These are phyloP conservation scores for Platanthera guangdongensis DNA, from an alignment of 106 monocot genomes.

Conservation along the genomic window DNA sequence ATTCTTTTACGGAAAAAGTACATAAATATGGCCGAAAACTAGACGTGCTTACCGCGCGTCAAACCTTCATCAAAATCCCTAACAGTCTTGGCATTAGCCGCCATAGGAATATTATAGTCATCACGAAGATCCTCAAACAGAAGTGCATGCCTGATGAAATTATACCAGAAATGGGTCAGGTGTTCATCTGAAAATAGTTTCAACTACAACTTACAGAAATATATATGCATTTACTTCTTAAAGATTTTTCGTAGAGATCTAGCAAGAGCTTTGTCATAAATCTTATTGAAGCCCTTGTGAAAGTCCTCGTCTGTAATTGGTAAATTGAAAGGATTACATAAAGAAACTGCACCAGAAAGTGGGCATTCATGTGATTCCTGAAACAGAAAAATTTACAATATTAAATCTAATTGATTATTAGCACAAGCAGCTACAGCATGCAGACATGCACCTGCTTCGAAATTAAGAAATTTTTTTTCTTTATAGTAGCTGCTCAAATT, in stretches of 20 bases:
- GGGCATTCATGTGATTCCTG: slow-evolving; percentile 72
- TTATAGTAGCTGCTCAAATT: neutral
- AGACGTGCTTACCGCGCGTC: slow-evolving; percentile 60
- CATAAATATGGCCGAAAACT: neutral
- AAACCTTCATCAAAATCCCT: slow-evolving; percentile 92
- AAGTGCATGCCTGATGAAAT: slow-evolving; percentile 58
- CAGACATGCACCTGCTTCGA: neutral
- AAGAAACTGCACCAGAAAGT: slow-evolving; percentile 89
- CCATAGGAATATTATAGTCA: slow-evolving; percentile 74
- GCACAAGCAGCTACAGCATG: neutral
- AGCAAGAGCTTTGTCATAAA: slow-evolving; percentile 86
- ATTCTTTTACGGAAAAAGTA: neutral
- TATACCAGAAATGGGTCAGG: neutral
- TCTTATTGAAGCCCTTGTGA: slow-evolving; percentile 80
- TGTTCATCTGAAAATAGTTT: neutral
- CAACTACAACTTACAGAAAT: neutral
- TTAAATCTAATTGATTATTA: neutral
- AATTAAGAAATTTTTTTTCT: neutral
- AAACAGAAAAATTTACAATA: slow-evolving; percentile 5
- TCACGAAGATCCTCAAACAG: slow-evolving; percentile 75
- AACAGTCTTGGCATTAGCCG: slow-evolving; percentile 71
- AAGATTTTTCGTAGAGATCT: slow-evolving; percentile 63
- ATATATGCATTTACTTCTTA: slow-evolving; percentile 48
- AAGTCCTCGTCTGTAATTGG: slow-evolving; percentile 93
- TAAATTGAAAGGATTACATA: slow-evolving; percentile 92